Evolutionary conservation across 2,329 filamentous ascomycete species (phyloP), one percentile per base, ranked within the genome.

Genomic region (Clarireedia sp.): DNA sequence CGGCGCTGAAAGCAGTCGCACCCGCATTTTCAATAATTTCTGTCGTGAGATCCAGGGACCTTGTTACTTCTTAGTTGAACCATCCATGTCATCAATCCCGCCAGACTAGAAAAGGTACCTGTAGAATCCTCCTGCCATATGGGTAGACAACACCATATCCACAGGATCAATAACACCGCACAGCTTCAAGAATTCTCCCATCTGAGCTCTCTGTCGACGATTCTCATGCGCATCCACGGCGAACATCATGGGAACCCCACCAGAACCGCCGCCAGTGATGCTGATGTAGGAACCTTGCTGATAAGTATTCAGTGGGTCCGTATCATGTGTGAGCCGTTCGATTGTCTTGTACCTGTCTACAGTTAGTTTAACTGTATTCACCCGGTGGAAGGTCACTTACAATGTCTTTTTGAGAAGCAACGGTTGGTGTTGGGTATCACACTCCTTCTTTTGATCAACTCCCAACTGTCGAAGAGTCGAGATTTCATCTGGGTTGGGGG

Each of bases 121-220:
- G 3, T 48, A 48, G 12, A 48, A 48, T 5, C 46, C 46, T 48
- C 46, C 46, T 21, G 29, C n/a, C 6, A 48, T n/a, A 14, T 48
- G 46, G 29, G 26, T 48, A n/a, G 46, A 21, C 8, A 48, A 37
- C n/a, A 48, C 46, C 6, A 37, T 16, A 5, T 48, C 46, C 37
- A 9, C 17, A 1, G 46, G 10, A 10, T 37, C n/a, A 23, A 48
- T 37, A 0, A 48, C 46, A n/a, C 46, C 29, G 17, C 46, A 48
- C 8, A 48, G 2, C 10, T 12, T 48, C 6, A 48, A 33, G 10
- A 48, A 37, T 2, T 36, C 5, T 37, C 46, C 46, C 46, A 48
- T 48, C 16, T 21, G 46, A 37, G 46, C 46, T 21, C 46, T n/a
- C 8, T 48, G 46, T 48, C 46, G 46, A 48, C 46, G 46, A 23